phyloP scores from a whole-genome alignment of 371 early-diverging fungal genomes.

The Actinomortierella wolfii region DNA sequence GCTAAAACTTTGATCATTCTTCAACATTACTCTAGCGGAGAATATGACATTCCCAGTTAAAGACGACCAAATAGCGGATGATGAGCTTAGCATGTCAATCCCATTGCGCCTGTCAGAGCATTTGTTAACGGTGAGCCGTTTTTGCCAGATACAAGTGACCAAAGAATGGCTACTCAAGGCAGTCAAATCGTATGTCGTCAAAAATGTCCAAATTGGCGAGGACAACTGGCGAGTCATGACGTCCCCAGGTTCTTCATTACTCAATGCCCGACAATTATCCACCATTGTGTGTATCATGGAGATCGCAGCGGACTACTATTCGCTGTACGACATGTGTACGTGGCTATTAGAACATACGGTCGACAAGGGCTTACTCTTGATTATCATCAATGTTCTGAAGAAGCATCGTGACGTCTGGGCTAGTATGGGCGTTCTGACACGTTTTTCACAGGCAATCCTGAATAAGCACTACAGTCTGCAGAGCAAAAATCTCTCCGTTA shows the following conservation, averaged over 20 bases:
- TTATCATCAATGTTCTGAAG: constrained; percentile 60
- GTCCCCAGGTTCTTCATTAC: constrained; percentile 74
- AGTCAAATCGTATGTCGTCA: constrained; percentile 72
- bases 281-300: constrained; percentile 64
- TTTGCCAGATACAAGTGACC: constrained; percentile 55
- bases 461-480: constrained; percentile 49
- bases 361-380: constrained; percentile 52
- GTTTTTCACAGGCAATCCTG: constrained; percentile 44
- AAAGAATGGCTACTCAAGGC: constrained; percentile 64
- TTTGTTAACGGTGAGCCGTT: constrained; percentile 53
- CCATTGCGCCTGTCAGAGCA: constrained; percentile 45
- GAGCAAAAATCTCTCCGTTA: constrained; percentile 26
- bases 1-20: constrained; percentile 14
- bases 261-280: constrained; percentile 75
- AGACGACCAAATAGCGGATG: constrained; percentile 48
- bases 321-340: constrained; percentile 57
- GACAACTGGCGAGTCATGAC: constrained; percentile 87
- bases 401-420: constrained; percentile 65
- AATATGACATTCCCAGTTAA: constrained; percentile 55
- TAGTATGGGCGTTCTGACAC: constrained; percentile 49
- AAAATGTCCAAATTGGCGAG: constrained; percentile 72
- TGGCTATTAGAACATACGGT: constrained; percentile 73
- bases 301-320: constrained; percentile 57
- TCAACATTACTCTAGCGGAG: constrained; percentile 47
- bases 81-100: constrained; percentile 44